These are phyloP conservation scores for Plasmopara muralis DNA, from an alignment of 352 stramenopile species.

Conservation along the genomic window DNA sequence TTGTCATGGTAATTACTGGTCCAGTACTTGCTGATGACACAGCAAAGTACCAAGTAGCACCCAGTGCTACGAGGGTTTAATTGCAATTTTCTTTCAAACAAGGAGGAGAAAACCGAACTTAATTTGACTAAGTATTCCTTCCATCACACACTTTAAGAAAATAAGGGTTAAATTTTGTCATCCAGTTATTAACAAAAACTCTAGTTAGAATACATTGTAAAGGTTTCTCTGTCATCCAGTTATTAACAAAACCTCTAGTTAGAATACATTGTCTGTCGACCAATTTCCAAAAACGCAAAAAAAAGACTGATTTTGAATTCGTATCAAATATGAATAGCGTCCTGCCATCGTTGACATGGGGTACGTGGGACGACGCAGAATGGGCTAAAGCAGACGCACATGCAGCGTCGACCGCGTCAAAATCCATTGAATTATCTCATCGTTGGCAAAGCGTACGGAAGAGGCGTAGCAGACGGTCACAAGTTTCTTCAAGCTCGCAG, in stretches of 20 bases:
- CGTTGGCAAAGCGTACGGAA: constrained; percentile 42
- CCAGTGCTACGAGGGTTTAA: no score
- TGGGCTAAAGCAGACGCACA: constrained; percentile 7
- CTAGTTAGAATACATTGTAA: no score
- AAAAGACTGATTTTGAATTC: neutral
- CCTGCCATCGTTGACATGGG: constrained; percentile 61
- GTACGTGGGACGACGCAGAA: constrained; percentile 54
- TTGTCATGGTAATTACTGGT: no score
- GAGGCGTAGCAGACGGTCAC: constrained; percentile 38
- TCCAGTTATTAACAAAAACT: no score
- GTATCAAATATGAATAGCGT: constrained; percentile 61
- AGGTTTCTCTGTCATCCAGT: no score
- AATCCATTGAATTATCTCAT: neutral
- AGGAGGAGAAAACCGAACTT: no score
- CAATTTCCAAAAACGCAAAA: neutral
- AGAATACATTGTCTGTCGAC: neutral
- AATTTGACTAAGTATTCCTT: no score
- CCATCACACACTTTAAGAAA: no score
- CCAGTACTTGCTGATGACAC: no score
- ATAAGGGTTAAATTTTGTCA: no score
- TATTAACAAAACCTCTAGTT: neutral
- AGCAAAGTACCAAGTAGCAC: no score
- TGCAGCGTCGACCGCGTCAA: neutral
- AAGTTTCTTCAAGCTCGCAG: constrained; percentile 39
- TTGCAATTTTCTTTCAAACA: no score